A percentile compares a stretch with the other conserved stretches of the same genome.
phyloP scores from a whole-genome alignment of 1,139 yeast genomes.

The Yamadazyma triangularis region DNA sequence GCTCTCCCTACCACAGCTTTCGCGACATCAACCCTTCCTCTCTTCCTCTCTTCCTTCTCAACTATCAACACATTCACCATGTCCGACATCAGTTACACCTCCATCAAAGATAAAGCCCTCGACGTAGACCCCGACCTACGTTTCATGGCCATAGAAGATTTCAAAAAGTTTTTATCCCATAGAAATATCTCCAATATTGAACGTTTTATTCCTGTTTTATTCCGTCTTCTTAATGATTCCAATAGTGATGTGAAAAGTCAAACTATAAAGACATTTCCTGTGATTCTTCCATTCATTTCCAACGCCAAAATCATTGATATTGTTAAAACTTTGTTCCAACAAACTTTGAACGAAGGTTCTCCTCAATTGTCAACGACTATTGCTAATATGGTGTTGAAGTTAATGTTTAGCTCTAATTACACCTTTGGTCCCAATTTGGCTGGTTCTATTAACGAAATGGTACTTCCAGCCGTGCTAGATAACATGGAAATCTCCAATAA shows the following conservation, averaged over 20 bases:
- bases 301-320: conserved; percentile 20
- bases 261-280: conserved; percentile 58
- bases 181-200: conserved; percentile 23
- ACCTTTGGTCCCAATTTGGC: conserved; percentile 16
- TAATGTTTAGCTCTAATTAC: conserved; percentile 43
- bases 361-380: conserved; percentile 1
- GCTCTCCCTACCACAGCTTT: no score
- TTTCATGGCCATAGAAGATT: conserved; percentile 82
- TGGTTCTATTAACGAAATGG: conserved; percentile 18
- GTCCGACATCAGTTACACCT: conserved; percentile 8
- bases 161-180: conserved; percentile 43
- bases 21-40: no score
- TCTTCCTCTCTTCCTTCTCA: no score
- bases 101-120: conserved; percentile 44
- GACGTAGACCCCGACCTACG: conserved; percentile 81
- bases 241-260: conserved; percentile 78
- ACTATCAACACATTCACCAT: no score
- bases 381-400: conserved; percentile 56
- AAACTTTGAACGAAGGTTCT: conserved; percentile 14
- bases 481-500: conserved; percentile 43
- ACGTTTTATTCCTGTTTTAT: conserved; percentile 44
- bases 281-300: conserved; percentile 27
- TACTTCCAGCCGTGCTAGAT: conserved; percentile 18
- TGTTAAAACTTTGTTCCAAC: conserved; percentile 5
- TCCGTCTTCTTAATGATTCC: conserved; percentile 55